Base-by-base conservation (phyloP, 805 yeast species). In the Schizosaccharomyces japonicus region DNA sequence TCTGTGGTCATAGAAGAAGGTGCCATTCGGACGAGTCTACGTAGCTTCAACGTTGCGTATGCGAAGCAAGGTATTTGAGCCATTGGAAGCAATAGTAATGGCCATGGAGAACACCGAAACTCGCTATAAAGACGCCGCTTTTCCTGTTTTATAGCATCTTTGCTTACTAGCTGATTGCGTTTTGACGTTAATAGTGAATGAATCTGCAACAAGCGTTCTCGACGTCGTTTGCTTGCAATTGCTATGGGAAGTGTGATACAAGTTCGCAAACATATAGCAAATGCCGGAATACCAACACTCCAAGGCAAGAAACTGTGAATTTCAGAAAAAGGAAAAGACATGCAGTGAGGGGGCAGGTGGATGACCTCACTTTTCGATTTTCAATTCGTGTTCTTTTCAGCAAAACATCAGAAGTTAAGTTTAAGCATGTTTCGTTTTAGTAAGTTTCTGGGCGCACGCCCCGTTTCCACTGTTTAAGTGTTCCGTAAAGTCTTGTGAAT, bases 1-100 rank as follows among this genome's bases (percentile, higher is more conserved):
- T 42, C 46, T 10, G 46, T 42, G 11, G 33, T 15, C 46, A 42
- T 36, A 21, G n/a, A 19, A 6, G 17, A 25, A 15, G 42, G 42
- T 19, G 27, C 17, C 26, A 36, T 27, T 8, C 23, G 27, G 17
- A 36, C 28, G 10, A 27, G 27, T n/a, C 23, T 17, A 3, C 42
- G 25, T 15, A 36, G 27, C 23, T 36, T 25, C 17, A 19, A 36
- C 17, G 42, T 19, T 5, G 42, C 42, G 23, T 19, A 19, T 7
- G 42, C 42, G 27, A 36, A 36, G 15, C 17, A 36, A 21, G 42
- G 42, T 5, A 36, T 8, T 36, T 36, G 42, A 6, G 42, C 11
- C 6, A 36, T 15, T 1, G 42, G 42, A 25, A 36, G 23, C n/a
- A 27, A 25, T 10, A 19, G 23, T 8, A 36, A n/a, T 27, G 6